Percentiles rank a stretch among this genome's conserved stretches.
Conservation (phyloP, 352 stramenopile genomes). For the Pythium brachiatum region DNA sequence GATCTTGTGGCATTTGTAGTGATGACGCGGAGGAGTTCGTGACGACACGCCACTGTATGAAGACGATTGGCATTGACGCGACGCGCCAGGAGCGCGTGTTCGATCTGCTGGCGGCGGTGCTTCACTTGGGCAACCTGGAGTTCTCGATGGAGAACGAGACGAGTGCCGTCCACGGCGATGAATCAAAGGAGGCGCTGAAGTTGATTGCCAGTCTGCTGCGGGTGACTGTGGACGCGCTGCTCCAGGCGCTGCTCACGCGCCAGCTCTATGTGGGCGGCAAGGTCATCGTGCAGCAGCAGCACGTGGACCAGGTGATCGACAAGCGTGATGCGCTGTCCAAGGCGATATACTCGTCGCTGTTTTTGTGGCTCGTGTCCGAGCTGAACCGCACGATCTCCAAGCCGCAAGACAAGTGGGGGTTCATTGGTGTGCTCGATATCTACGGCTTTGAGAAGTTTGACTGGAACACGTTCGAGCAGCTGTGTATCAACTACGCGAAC, state of each 20-base stretch:
- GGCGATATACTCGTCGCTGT: constrained; percentile 91
- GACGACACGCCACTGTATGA: constrained; percentile 83
- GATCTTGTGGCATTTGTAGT: constrained; percentile 17
- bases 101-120: constrained; percentile 78
- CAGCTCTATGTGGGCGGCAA: constrained; percentile 88
- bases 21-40: constrained; percentile 84
- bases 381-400: constrained; percentile 89
- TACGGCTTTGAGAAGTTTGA: constrained; percentile 98
- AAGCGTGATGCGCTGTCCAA: constrained; percentile 91
- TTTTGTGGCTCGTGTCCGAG: constrained; percentile 89
- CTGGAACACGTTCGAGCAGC: constrained; percentile 95
- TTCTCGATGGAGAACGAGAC: constrained; percentile 84
- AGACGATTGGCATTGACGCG: constrained; percentile 85
- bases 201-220: constrained; percentile 74
- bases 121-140: constrained; percentile 87
- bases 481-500: constrained; percentile 97
- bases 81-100: constrained; percentile 83
- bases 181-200: constrained; percentile 43
- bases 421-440: constrained; percentile 97
- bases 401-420: constrained; percentile 79
- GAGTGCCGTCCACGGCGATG: constrained; percentile 55
- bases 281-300: constrained; percentile 88
- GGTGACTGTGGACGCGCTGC: constrained; percentile 72
- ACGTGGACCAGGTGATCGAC: constrained; percentile 83
- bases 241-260: constrained; percentile 72